Evolutionary conservation across 208 protist species (phyloP), one percentile per base, ranked within the genome.

Genomic region (Trypanosoma grayi): DNA sequence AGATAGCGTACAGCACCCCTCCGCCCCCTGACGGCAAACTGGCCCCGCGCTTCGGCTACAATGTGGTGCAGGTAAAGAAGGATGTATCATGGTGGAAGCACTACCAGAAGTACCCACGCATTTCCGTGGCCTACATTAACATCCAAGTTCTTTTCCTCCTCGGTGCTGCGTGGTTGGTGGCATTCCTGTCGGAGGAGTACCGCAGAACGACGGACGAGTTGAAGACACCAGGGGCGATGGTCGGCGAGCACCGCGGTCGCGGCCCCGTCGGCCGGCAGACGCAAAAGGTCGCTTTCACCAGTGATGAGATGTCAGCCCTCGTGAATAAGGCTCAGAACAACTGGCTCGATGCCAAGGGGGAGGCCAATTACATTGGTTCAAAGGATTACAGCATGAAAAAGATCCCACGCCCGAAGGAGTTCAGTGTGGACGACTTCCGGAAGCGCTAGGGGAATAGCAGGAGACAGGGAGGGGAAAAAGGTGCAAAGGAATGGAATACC

Each of bases 81-180:
- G 68, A 85, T 56, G 79, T 90, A 39, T 92, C 87, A 45, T 94
- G 87, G 87, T 94, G 87, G 84, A 83, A 91, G 74, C 85, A 92
- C 68, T 89, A 92, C 56, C 87, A 86, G 50, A 80, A 84, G 55
- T 81, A 88, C 51, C 87, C 87, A 0, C 82, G 84, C 30, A 69
- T 94, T 37, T 94, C 87, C 22, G 30, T 91, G 6, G 82, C 83
- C 16, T 90, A 94, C 70, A 76, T 94, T 27, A 92, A 92, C 59
- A 90, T 92, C 41, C 87, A 94, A 44, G 68, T 91, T 5, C 31
- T 91, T 16, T 89, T 94, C 33, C 45, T 94, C 6, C 61, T 94
- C 3, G 87, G 83, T 1, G 34, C 85, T 10, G 84, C 87, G 36
- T 94, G 87, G 84, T 74, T 94, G 2, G 60, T 75, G 28, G 82